Conservation (phyloP, 257 asterid genomes). For the Leonotis leonurus region DNA sequence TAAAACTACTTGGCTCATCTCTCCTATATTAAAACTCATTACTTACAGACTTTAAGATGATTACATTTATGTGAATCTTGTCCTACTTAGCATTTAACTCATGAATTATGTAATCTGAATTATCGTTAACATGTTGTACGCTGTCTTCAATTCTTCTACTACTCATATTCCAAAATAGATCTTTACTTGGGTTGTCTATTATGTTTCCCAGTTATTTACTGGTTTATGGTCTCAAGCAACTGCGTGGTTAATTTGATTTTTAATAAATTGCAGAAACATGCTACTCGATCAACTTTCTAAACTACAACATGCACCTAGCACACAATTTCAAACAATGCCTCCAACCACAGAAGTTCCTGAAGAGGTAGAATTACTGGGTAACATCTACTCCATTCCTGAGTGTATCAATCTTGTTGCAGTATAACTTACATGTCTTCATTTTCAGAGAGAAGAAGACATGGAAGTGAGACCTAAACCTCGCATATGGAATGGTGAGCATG, state of each 20-base stretch:
- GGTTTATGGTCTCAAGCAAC: background rate
- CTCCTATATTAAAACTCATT: background rate
- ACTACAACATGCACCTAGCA: constrained; percentile 76
- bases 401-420: background rate
- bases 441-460: constrained; percentile 69
- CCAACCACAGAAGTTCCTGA: constrained; percentile 58
- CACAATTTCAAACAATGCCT: constrained; percentile 70
- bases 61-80: background rate
- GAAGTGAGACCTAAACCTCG: constrained; percentile 77
- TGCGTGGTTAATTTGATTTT: background rate
- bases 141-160: background rate
- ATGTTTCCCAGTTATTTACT: background rate
- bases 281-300: constrained; percentile 68
- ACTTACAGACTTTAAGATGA: background rate
- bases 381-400: background rate
- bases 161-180: background rate
- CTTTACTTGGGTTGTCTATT: background rate
- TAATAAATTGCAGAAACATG: constrained; percentile 47
- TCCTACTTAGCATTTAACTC: background rate
- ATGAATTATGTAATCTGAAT: background rate
- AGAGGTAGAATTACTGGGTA: constrained; percentile 38
- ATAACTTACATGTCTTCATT: constrained; percentile 13
- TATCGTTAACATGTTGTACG: background rate
- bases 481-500: constrained; percentile 77
- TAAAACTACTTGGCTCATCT: background rate